phyloP scores from a whole-genome alignment of 208 protist species.

The Trypanosomatidae sp. region DNA sequence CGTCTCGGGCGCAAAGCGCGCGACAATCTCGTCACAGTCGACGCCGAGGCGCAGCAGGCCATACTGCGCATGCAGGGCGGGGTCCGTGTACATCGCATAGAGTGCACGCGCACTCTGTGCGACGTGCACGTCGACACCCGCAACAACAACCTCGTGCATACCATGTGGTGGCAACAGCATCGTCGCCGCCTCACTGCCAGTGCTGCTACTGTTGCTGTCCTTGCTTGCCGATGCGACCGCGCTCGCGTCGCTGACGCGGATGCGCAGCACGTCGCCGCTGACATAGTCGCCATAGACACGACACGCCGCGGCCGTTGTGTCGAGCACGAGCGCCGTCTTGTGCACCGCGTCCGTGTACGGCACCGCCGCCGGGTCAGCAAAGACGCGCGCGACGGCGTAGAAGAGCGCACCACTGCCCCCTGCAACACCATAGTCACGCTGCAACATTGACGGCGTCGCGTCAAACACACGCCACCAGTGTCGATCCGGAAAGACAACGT shows the following conservation, averaged over 20 bases:
- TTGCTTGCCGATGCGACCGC: background rate
- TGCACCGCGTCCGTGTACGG: conserved; percentile 26
- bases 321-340: conserved; percentile 17
- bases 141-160: conserved; percentile 39
- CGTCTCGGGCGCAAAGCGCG: conserved; percentile 15
- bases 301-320: conserved; percentile 50
- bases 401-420: conserved; percentile 29
- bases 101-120: conserved; percentile 43
- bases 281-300: conserved; percentile 49
- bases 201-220: background rate
- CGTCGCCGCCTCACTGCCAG: conserved; percentile 4
- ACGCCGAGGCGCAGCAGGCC: conserved; percentile 51
- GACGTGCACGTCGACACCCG: conserved; percentile 44
- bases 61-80: conserved; percentile 11
- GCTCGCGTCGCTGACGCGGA: conserved; percentile 4
- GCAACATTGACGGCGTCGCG: conserved; percentile 22
- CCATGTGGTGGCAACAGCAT: background rate
- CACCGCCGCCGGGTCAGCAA: conserved; percentile 29
- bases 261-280: conserved; percentile 40
- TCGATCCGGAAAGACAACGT: conserved; percentile 55
- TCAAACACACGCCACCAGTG: conserved; percentile 72
- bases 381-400: conserved; percentile 13
- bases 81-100: conserved; percentile 28
- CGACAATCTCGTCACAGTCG: conserved; percentile 40
- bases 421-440: conserved; percentile 36